Evolutionary conservation across 192 early-diverging fungal species (phyloP), one percentile per base, ranked within the genome.

Genomic region (Gaertneriomyces semiglobifer): DNA sequence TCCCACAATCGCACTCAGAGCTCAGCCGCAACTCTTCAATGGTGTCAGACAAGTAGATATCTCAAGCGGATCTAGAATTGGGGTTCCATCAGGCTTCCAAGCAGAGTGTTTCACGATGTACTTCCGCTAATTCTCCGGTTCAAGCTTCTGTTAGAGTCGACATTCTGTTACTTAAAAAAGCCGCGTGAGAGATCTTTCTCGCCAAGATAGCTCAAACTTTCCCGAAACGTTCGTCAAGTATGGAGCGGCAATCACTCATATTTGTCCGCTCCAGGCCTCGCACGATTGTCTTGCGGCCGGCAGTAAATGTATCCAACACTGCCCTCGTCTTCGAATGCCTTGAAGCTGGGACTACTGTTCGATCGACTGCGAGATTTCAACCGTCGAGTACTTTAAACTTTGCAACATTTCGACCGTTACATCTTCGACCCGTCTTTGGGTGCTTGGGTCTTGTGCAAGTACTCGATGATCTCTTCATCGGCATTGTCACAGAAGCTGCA

Each of bases 391-490:
- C 70, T 20, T 46, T 72, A 7, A 63, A 72, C 38, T 48, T 65
- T 16, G 7, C 56, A 8, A 8, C n/a, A 5, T 67, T 55, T 44
- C 38, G 55, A 42, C 38, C 63, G 52, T 48, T 73, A 46, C 43
- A 59, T n/a, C 46, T 19, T 10, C 16, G 72, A 12, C 71, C 74
- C 3, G 66, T 75, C 6, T 70, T 66, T 65, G 77, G 77, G 10
- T 79, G 77, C 47, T 7, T 76, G 25, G 77, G 77, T 6, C 45
- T 79, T 0, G 53, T 79, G 7, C 54, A 68, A 10, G 62, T 73
- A 16, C 44, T 46, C 19, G 1, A 58, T 74, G 79, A 82, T 53
- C 43, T 77, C 25, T 82, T 80, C 60, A 58, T 82, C 16, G 77
- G 73, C 1, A 51, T 80, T 14, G 72, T 80, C 14, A 73, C 79